Evolutionary conservation across 305 asterid species (phyloP), one percentile per base, ranked within the genome.

Genomic region (Solanum hybrid): DNA sequence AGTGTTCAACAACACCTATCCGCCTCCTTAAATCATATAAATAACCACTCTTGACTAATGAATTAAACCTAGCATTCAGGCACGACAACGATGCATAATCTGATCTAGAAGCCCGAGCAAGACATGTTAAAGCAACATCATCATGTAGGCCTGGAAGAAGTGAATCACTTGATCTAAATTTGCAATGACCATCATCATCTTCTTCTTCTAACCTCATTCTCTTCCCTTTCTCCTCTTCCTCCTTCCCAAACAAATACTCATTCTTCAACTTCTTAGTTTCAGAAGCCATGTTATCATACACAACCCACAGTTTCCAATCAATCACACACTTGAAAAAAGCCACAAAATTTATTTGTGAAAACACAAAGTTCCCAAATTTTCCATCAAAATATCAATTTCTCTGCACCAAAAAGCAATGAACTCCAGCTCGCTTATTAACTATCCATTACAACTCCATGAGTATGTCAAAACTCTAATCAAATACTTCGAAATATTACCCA

Each of bases 1-100:
- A 95, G 88, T 95, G 98, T 93, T 96, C 98, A 86, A 94, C 90
- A 73, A 93, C 80, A 66, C 94, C 91, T 90, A 95, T 87, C 89
- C 92, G 98, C 92, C 96, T 95, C 38, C 98, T 90, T 88, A 96
- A 88, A 91, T 94, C 98, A 79, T 96, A 95, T 76, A 96, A 91
- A 90, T 92, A 93, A 31, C 97, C 98, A 72, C 94, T 94, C 81
- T 91, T 93, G 34, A 95, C 90, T 79, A 96, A 92, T 71, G 71
- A 90, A 88, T 95, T 95, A 79, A 92, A 96, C 89, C 93, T 94
- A 51, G 26, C 38, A 85, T 95, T 96, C 77, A 95, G 89, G 92
- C 95, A 95, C 5, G 94, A 92, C 42, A 96, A 90, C 34, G 96
- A 92, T 69, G 95, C 94, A 77, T 95, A 94, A 46, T 84, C 87